phyloP scores from a whole-genome alignment of 805 yeast species.

The Monosporozyma unispora region DNA sequence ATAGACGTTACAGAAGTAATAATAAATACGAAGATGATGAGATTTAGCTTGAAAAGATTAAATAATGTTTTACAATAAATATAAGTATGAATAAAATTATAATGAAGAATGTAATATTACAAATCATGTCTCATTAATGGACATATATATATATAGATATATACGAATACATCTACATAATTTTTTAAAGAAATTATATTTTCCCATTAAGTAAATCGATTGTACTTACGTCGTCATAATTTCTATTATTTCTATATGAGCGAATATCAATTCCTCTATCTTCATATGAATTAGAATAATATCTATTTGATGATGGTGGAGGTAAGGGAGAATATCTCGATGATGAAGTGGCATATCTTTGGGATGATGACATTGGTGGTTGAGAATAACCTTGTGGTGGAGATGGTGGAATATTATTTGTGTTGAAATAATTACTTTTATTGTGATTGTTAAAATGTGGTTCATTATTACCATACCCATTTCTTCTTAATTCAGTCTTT shows the following conservation, averaged over 20 bases:
- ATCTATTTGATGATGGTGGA: not conserved
- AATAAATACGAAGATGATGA: not conserved
- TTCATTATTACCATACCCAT: not conserved
- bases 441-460: not conserved
- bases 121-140: not conserved
- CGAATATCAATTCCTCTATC: not conserved
- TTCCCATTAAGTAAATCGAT: constrained; percentile 2
- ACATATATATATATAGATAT: constrained; percentile 1
- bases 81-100: not conserved
- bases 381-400: not conserved
- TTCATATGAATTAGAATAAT: not conserved
- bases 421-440: not conserved
- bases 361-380: not conserved
- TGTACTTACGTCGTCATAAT: constrained; percentile 3
- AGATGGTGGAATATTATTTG: not conserved
- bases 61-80: too few species aligned
- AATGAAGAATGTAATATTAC: not conserved
- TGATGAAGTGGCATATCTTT: not conserved
- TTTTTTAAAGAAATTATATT: not conserved
- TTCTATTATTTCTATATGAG: not conserved
- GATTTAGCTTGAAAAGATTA: constrained; percentile 7
- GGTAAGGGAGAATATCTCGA: not conserved
- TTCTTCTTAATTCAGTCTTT: constrained; percentile 6
- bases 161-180: too few species aligned
- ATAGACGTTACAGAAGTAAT: constrained; percentile 19